A percentile compares a stretch with the other conserved stretches of the same genome.
These are phyloP conservation scores for Pseudopyrenochaeta lycopersici DNA, from an alignment of 2,329 filamentous ascomycete genomes.

Conservation along the genomic window DNA sequence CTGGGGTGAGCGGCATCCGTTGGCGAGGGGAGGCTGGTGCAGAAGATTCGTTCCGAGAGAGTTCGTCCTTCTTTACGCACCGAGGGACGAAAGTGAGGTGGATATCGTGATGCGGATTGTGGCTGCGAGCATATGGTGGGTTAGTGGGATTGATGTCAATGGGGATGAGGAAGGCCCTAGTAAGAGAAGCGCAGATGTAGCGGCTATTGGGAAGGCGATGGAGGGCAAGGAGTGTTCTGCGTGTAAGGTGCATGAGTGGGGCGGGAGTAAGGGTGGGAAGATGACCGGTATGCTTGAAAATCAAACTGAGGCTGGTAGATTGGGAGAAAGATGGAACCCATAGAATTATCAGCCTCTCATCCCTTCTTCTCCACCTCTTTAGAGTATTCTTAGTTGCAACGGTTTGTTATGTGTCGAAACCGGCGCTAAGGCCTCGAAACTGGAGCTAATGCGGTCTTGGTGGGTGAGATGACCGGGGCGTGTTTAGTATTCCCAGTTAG, in stretches of 20 bases:
- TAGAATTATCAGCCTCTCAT: no score
- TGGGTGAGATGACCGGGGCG: no score
- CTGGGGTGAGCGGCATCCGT: slow-evolving; percentile 76
- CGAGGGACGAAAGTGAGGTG: slow-evolving; percentile 73
- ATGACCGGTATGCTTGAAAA: no score
- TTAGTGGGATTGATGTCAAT: slow-evolving; percentile 52
- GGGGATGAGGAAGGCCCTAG: slow-evolving; percentile 23
- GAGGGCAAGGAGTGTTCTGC: slow-evolving; percentile 31
- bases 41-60: slow-evolving; percentile 74
- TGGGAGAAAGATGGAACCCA: no score
- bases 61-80: slow-evolving; percentile 86
- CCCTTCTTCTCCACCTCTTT: no score
- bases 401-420: no score
- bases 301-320: no score
- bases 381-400: no score
- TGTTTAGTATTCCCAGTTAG: no score
- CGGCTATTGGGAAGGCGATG: slow-evolving; percentile 26
- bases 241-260: slow-evolving; percentile 37
- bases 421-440: no score
- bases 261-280: slow-evolving; percentile 29
- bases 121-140: slow-evolving; percentile 77
- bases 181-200: slow-evolving; percentile 34
- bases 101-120: slow-evolving; percentile 74
- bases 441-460: no score
- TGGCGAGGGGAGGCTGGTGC: slow-evolving; percentile 73